Evolutionary conservation across 371 early-diverging fungal genomes (phyloP).

Genomic region (Rhizomucor miehei): DNA sequence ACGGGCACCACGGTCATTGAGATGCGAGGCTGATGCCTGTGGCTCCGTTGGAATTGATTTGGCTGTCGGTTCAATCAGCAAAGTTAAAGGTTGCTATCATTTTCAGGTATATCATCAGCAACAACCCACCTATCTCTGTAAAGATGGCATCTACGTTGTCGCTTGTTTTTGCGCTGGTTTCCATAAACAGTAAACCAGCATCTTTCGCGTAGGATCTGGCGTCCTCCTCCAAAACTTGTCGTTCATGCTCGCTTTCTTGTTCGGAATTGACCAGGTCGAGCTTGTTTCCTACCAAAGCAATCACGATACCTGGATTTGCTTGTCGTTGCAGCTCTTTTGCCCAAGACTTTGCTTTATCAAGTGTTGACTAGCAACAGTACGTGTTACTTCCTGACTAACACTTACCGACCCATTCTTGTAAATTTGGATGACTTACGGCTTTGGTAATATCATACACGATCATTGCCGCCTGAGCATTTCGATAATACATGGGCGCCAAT

Average conservation of each 20-base stretch:
- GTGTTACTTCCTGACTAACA: neutral
- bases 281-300: conserved; percentile 97
- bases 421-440: conserved; percentile 46
- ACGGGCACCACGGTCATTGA: conserved; percentile 12
- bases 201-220: conserved; percentile 83
- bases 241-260: conserved; percentile 33
- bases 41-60: conserved; percentile 17
- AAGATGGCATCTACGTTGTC: conserved; percentile 81
- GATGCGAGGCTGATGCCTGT: conserved; percentile 2
- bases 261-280: conserved; percentile 69
- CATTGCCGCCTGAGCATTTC: conserved; percentile 95
- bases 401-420: neutral
- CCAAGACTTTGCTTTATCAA: conserved; percentile 98
- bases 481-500: conserved; percentile 99
- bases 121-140: conserved; percentile 35
- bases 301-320: conserved; percentile 93
- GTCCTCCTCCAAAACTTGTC: conserved; percentile 69
- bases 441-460: conserved; percentile 96
- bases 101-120: neutral
- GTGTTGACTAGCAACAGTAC: conserved; percentile 63
- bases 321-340: conserved; percentile 96
- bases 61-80: conserved; percentile 1
- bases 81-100: neutral
- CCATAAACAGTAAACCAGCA: conserved; percentile 77
- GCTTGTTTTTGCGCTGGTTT: conserved; percentile 88